Percentiles rank a stretch among this genome's conserved stretches.
These are phyloP conservation scores for Fusarium neocosmosporiellum DNA, from an alignment of 2,329 filamentous ascomycete species.

Conservation along the genomic window DNA sequence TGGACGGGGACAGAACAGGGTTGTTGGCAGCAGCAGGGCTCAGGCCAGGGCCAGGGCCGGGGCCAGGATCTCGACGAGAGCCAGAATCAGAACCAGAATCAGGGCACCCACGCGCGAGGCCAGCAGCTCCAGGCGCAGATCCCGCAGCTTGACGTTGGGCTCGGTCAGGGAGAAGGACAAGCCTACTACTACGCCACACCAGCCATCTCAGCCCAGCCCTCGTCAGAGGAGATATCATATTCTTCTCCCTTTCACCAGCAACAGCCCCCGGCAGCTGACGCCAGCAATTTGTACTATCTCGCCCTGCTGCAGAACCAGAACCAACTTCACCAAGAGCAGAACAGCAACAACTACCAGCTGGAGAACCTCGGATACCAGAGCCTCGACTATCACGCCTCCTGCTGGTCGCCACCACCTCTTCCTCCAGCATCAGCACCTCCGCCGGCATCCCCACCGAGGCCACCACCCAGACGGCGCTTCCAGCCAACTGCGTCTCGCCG, in stretches of 20 bases:
- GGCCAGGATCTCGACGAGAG: constrained; percentile 17
- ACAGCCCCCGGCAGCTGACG: constrained; percentile 1
- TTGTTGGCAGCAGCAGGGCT: constrained; percentile 34
- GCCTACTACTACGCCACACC: constrained; percentile 18
- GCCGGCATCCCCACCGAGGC: constrained; percentile 29
- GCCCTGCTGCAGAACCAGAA: constrained; percentile 35
- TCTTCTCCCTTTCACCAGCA: constrained; percentile 25
- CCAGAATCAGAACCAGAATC: constrained; percentile 24
- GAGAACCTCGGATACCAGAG: constrained; percentile 23
- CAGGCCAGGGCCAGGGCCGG: constrained; percentile 30
- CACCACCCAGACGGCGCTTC: constrained; percentile 36
- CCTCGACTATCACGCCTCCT: constrained; percentile 21
- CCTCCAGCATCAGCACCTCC: constrained; percentile 33
- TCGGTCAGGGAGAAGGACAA: constrained; percentile 42
- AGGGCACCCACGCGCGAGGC: constrained; percentile 41
- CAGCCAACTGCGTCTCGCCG: constrained; percentile 43
- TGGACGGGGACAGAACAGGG: constrained; percentile 20
- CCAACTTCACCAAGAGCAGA: constrained; percentile 19
- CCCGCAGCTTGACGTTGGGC: constrained; percentile 40
- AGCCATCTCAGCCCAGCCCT: constrained; percentile 19
- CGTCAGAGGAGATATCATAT: constrained; percentile 24
- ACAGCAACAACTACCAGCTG: constrained; percentile 13
- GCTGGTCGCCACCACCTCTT: constrained; percentile 30
- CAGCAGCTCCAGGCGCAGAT: constrained; percentile 40
- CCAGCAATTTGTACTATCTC: constrained; percentile 32